Evolutionary conservation across 805 yeast species (phyloP).

Genomic region (Tetrapisispora taiwanensis): DNA sequence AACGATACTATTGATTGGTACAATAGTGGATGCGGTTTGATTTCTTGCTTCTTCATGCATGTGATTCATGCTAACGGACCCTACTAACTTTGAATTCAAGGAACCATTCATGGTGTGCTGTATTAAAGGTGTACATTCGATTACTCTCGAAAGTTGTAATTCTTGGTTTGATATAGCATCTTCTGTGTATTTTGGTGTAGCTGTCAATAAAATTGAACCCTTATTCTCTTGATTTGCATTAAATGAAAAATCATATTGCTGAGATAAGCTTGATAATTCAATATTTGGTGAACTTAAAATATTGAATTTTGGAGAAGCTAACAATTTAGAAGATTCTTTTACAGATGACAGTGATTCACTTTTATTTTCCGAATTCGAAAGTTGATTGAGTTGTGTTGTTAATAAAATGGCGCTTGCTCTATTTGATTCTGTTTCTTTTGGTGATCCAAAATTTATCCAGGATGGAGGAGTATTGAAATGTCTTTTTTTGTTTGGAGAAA

Average conservation of each 20-base stretch:
- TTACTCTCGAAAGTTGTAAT: slow-evolving; percentile 9
- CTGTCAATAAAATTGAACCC: background rate
- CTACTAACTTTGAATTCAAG: slow-evolving; percentile 14
- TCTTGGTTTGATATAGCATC: slow-evolving; percentile 3
- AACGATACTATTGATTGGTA: background rate
- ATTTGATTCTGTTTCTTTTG: slow-evolving; percentile 12
- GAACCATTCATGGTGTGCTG: slow-evolving; percentile 28
- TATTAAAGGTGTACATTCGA: slow-evolving; percentile 26
- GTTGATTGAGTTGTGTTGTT: background rate
- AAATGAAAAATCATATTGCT: slow-evolving; percentile 1
- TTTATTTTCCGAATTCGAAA: background rate
- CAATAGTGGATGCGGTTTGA: background rate
- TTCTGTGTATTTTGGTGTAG: slow-evolving; percentile 10
- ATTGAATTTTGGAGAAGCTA: background rate
- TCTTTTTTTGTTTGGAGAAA: slow-evolving; percentile 4
- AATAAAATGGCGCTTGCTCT: slow-evolving; percentile 3
- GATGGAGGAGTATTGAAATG: slow-evolving; percentile 26
- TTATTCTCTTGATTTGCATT: background rate
- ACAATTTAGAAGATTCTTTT: background rate
- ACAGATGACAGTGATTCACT: background rate
- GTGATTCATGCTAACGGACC: slow-evolving; percentile 3
- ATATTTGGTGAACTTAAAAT: slow-evolving; percentile 1
- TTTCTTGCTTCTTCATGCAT: slow-evolving; percentile 2
- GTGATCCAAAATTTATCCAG: slow-evolving; percentile 20
- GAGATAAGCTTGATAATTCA: slow-evolving; percentile 2